A percentile compares a stretch with the other conserved stretches of the same genome.
phyloP scores from a whole-genome alignment of 345 rosid species.

The Nephelium lappaceum region DNA sequence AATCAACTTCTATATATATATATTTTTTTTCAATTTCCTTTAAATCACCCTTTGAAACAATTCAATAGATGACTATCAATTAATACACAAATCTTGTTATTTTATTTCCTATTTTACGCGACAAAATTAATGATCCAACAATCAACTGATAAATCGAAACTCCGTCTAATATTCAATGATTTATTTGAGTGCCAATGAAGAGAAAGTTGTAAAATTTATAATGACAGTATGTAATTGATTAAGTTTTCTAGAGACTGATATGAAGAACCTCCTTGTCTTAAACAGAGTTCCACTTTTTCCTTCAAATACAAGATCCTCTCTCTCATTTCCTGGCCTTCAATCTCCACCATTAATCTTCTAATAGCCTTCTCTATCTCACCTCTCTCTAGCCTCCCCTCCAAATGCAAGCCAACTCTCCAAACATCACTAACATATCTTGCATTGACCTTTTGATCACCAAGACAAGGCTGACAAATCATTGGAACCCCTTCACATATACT shows the following conservation, averaged over 20 bases:
- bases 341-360: constrained; percentile 17
- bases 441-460: constrained; percentile 37
- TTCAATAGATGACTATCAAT: too few species aligned
- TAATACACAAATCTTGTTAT: too few species aligned
- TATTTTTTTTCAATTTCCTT: too few species aligned
- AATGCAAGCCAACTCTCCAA: constrained; percentile 36
- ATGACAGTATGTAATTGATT: constrained; percentile 19
- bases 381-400: constrained; percentile 30
- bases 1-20: too few species aligned
- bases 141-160: too few species aligned
- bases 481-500: constrained; percentile 37
- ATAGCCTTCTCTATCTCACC: constrained; percentile 26
- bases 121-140: too few species aligned
- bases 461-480: constrained; percentile 41
- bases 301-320: constrained; percentile 22
- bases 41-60: too few species aligned
- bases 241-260: constrained; percentile 10
- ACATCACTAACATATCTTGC: constrained; percentile 26
- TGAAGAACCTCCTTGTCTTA: constrained; percentile 31
- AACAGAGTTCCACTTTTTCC: constrained; percentile 19
- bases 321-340: constrained; percentile 40
- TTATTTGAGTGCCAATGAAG: too few species aligned
- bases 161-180: too few species aligned
- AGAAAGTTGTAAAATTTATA: constrained; percentile 8
- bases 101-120: too few species aligned